Percentiles rank a stretch among this genome's conserved stretches.
Conservation (phyloP, 1,284 basidiomycete genomes). For the Papiliotrema laurentii region DNA sequence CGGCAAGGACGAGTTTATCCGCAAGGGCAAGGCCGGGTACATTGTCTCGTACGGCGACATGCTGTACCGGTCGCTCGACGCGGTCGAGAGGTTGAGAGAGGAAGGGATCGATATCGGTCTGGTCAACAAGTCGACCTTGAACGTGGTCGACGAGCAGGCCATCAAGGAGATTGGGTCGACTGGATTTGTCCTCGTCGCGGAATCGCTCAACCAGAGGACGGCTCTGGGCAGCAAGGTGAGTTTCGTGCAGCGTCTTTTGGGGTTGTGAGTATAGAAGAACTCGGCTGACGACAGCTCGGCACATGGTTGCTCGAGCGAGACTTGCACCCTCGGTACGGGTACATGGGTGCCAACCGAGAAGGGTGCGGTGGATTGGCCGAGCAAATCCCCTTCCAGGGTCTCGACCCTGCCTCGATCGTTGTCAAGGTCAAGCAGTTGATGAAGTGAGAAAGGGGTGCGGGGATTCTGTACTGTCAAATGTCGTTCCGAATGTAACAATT, state of each 20-base stretch:
- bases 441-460: no score
- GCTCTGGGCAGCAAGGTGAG: slow-evolving; percentile 48
- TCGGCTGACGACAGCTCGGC: slow-evolving; percentile 69
- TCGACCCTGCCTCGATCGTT: slow-evolving; percentile 58
- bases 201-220: slow-evolving; percentile 81
- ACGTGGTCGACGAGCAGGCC: slow-evolving; percentile 73
- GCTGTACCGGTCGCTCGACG: slow-evolving; percentile 73
- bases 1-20: slow-evolving; percentile 51
- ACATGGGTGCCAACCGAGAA: slow-evolving; percentile 71
- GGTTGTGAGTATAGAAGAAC: not conserved
- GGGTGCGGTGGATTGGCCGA: slow-evolving; percentile 77
- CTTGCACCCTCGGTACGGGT: slow-evolving; percentile 70
- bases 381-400: slow-evolving; percentile 69
- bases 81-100: slow-evolving; percentile 65
- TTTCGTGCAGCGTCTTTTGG: not conserved
- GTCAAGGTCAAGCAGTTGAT: slow-evolving; percentile 19
- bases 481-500: no score
- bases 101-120: slow-evolving; percentile 71
- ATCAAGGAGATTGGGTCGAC: slow-evolving; percentile 64
- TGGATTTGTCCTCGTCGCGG: slow-evolving; percentile 73
- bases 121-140: slow-evolving; percentile 77
- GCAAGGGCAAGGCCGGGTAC: slow-evolving; percentile 51
- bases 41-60: slow-evolving; percentile 76
- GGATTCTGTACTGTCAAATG: no score
- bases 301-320: slow-evolving; percentile 76